Conservation (phyloP, 768 basidiomycete species). For the Fistulinella prunicolor region DNA sequence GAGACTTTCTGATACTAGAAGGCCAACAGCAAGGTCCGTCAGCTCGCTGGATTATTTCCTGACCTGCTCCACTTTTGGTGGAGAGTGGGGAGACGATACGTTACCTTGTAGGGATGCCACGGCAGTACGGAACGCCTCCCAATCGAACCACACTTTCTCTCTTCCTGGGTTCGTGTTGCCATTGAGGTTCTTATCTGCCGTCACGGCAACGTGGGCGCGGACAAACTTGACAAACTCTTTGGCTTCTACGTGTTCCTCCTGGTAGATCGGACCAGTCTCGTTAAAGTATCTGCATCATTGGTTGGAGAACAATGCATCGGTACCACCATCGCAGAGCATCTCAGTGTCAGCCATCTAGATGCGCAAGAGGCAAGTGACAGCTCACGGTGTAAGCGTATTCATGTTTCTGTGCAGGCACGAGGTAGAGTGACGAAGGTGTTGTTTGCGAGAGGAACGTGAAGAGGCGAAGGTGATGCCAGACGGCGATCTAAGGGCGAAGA, state of each 20-base stretch:
- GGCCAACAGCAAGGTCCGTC: background rate
- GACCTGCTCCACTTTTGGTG: too few species aligned
- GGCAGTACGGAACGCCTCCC: constrained; percentile 1
- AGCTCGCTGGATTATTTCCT: background rate
- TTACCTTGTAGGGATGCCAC: background rate
- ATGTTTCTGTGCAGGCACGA: too few species aligned
- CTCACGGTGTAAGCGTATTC: background rate
- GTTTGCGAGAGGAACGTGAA: too few species aligned
- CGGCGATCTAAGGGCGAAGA: too few species aligned
- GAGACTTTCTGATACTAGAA: background rate
- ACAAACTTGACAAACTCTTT: constrained; percentile 8
- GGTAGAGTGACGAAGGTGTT: too few species aligned
- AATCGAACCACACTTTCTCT: constrained; percentile 1
- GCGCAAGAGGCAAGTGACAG: background rate
- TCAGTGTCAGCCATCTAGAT: too few species aligned
- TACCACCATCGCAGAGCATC: background rate
- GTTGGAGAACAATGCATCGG: too few species aligned
- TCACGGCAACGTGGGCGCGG: background rate
- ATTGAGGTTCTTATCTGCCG: background rate
- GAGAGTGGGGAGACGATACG: too few species aligned
- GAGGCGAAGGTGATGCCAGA: too few species aligned
- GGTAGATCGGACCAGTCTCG: constrained; percentile 7
- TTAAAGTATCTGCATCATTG: constrained; percentile 11
- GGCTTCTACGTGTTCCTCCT: background rate
- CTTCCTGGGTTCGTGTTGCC: background rate